A percentile compares a stretch with the other conserved stretches of the same genome.
Conservation (phyloP, 768 basidiomycete genomes). For the Podaxis carcinomalis region DNA sequence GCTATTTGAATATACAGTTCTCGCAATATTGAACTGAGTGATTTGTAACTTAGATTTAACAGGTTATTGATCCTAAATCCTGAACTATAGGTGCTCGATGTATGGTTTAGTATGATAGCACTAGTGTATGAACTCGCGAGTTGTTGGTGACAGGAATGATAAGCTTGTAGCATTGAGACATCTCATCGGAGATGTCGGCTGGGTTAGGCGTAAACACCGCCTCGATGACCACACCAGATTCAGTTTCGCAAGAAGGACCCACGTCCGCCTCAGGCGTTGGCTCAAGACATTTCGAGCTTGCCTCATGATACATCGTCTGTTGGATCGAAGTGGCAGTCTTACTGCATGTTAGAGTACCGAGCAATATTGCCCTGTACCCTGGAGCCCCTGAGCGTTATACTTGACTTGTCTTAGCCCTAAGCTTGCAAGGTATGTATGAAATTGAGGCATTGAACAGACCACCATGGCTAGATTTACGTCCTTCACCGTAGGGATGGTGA, state of each 20-base stretch:
- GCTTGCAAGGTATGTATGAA: not conserved
- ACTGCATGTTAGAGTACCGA: not conserved
- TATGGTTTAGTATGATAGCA: not conserved
- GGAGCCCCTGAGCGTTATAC: not conserved
- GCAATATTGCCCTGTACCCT: not conserved
- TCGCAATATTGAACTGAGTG: too few relatives aligned
- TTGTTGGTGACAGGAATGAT: not conserved
- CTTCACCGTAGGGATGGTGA: not conserved
- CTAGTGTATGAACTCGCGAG: not conserved
- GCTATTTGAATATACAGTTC: too few relatives aligned
- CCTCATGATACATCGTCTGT: too few relatives aligned
- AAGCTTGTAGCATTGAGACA: too few relatives aligned
- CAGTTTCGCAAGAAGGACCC: too few relatives aligned
- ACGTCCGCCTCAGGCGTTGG: too few relatives aligned
- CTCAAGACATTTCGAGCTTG: too few relatives aligned
- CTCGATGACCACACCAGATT: too few relatives aligned
- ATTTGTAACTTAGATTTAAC: too few relatives aligned
- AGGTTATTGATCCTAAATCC: not conserved
- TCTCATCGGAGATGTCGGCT: too few relatives aligned
- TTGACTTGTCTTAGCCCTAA: not conserved
- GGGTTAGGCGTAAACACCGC: too few relatives aligned
- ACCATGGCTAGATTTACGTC: not conserved
- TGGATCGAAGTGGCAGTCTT: too few relatives aligned
- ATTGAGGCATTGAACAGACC: not conserved
- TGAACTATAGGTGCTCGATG: not conserved